Evolutionary conservation across 371 early-diverging fungal genomes (phyloP).

Genomic region (Batrachochytrium dendrobatidis): DNA sequence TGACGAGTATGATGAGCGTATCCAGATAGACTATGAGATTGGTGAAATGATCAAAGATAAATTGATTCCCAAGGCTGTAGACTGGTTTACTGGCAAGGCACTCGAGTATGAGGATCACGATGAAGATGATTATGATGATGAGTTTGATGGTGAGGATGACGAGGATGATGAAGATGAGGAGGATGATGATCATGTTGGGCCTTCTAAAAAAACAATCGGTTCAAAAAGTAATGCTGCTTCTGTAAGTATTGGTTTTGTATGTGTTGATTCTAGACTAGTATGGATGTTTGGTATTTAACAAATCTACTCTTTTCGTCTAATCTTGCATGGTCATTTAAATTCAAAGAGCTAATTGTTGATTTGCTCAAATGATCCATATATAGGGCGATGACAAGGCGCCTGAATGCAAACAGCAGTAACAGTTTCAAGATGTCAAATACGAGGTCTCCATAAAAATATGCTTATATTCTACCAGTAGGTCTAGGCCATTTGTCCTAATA

Average conservation of each 20-base stretch:
- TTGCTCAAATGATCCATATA: background rate
- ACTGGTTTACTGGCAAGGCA: slow-evolving; percentile 97
- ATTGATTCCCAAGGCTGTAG: slow-evolving; percentile 89
- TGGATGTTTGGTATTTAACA: too few species aligned
- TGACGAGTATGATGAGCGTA: slow-evolving; percentile 71
- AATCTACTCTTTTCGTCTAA: too few species aligned
- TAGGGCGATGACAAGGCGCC: slow-evolving; percentile 11
- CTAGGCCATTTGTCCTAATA: too few species aligned
- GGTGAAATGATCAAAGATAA: slow-evolving; percentile 95
- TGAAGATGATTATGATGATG: slow-evolving; percentile 41
- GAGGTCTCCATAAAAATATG: too few species aligned
- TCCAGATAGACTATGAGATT: slow-evolving; percentile 89
- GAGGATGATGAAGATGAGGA: slow-evolving; percentile 57
- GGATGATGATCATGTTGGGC: slow-evolving; percentile 29
- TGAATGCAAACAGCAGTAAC: slow-evolving; percentile 39
- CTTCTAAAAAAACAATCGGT: too few species aligned
- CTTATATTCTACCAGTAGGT: too few species aligned
- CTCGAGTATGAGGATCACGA: slow-evolving; percentile 54
- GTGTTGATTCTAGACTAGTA: too few species aligned
- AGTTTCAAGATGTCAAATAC: too few species aligned
- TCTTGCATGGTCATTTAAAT: slow-evolving; percentile 5
- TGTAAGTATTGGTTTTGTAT: too few species aligned
- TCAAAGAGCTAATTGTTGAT: background rate
- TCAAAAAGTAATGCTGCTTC: too few species aligned
- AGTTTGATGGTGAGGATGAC: slow-evolving; percentile 28